phyloP scores from a whole-genome alignment of 768 basidiomycete species.

The Termitomyces sp. region DNA sequence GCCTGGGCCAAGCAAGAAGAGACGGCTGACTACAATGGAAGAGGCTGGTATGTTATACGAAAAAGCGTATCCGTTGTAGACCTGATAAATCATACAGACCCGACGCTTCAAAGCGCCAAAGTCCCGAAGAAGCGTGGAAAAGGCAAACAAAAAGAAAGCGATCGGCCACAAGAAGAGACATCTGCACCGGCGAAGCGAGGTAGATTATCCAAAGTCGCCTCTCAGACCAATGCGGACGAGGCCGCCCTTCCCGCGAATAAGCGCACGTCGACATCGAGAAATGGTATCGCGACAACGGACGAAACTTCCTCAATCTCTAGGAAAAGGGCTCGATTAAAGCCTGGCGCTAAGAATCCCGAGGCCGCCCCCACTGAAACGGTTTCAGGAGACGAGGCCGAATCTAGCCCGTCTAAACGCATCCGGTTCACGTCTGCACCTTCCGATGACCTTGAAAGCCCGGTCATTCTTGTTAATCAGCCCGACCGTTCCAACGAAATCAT shows the following conservation, averaged over 20 bases:
- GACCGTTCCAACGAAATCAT: not conserved
- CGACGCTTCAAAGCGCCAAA: not conserved
- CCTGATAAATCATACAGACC: not conserved
- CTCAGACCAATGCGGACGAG: not conserved
- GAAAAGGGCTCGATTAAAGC: slow-evolving; percentile 5
- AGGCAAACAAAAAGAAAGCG: slow-evolving; percentile 14
- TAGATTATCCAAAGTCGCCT: slow-evolving; percentile 24
- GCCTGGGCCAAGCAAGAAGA: slow-evolving; percentile 22
- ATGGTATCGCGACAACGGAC: not conserved
- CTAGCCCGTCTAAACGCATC: slow-evolving; percentile 1
- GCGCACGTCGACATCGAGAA: not conserved
- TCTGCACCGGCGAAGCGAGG: slow-evolving; percentile 27
- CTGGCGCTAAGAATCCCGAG: not conserved
- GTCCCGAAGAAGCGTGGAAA: slow-evolving; percentile 37
- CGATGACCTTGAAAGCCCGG: not conserved
- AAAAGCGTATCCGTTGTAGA: not conserved
- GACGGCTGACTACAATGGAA: slow-evolving; percentile 11
- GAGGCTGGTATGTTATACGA: slow-evolving; percentile 4
- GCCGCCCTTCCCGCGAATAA: not conserved
- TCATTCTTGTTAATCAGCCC: not conserved
- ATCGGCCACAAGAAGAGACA: slow-evolving; percentile 6
- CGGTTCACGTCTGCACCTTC: not conserved
- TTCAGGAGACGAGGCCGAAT: slow-evolving; percentile 1
- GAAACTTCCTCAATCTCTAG: not conserved
- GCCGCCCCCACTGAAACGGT: not conserved